Evolutionary conservation across 805 yeast species (phyloP).

Genomic region (Saitoella complicata): DNA sequence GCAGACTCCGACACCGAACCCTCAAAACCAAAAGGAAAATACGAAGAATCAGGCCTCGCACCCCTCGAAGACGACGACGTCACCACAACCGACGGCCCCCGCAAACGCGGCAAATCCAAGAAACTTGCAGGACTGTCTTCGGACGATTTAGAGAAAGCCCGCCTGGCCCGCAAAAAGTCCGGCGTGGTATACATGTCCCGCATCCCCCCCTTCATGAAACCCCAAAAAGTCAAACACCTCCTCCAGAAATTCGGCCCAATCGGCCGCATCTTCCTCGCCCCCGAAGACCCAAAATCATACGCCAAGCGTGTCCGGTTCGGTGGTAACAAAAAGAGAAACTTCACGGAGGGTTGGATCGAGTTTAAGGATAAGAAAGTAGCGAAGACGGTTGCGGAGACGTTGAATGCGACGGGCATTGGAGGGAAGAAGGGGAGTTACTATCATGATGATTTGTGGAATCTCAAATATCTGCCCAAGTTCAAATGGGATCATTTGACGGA

Average conservation of each 20-base stretch:
- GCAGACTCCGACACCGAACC: too few relatives aligned
- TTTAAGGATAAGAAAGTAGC: constrained; percentile 73
- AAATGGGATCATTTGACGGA: constrained; percentile 92
- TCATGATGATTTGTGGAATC: constrained; percentile 84
- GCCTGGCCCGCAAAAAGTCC: constrained; percentile 42
- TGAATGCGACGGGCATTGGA: constrained; percentile 72
- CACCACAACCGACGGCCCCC: too few relatives aligned
- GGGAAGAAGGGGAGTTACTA: constrained; percentile 84
- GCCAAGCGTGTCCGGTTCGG: constrained; percentile 64
- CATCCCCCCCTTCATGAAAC: constrained; percentile 95
- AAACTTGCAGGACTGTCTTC: constrained; percentile 10
- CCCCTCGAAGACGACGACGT: too few relatives aligned
- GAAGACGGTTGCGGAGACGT: constrained; percentile 65
- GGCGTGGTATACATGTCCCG: constrained; percentile 89
- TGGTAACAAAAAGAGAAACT: constrained; percentile 78
- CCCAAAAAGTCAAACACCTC: constrained; percentile 71
- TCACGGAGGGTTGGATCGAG: constrained; percentile 90
- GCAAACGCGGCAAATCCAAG: constrained; percentile 8
- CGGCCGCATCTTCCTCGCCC: constrained; percentile 74
- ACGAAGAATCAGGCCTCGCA: too few relatives aligned
- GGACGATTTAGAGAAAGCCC: constrained; percentile 22
- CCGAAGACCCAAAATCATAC: constrained; percentile 56
- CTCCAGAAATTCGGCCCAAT: constrained; percentile 68
- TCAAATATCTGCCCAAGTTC: constrained; percentile 78
- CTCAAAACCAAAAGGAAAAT: too few relatives aligned